Percentiles rank a stretch among this genome's conserved stretches.
phyloP scores from a whole-genome alignment of 495 filamentous ascomycete species.

The Talaromyces trachyspermus region DNA sequence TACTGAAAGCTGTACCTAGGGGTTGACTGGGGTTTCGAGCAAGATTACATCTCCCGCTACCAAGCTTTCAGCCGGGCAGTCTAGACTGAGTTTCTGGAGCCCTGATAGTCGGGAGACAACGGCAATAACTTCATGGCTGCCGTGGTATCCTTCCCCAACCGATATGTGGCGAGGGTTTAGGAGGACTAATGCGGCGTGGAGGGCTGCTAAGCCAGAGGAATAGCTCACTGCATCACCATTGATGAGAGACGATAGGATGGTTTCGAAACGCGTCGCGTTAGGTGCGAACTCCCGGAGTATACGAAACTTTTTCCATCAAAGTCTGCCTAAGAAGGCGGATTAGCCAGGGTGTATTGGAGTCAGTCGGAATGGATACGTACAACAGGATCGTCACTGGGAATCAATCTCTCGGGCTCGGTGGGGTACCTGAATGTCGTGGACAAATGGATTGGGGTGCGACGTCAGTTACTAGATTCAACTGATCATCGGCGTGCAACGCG shows the following conservation, averaged over 20 bases:
- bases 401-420: conserved; percentile 54
- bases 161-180: conserved; percentile 61
- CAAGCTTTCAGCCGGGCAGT: conserved; percentile 34
- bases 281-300: conserved; percentile 64
- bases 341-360: neutral
- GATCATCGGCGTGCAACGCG: conserved; percentile 79
- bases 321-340: neutral
- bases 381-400: conserved; percentile 28
- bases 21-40: conserved; percentile 76
- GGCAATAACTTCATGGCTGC: conserved; percentile 63
- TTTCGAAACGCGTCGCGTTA: conserved; percentile 63
- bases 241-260: conserved; percentile 55
- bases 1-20: conserved; percentile 60
- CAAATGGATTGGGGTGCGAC: conserved; percentile 83
- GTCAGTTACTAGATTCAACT: conserved; percentile 59
- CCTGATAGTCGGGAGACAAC: conserved; percentile 56
- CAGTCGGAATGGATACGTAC: neutral
- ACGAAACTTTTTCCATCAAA: conserved; percentile 18
- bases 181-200: conserved; percentile 63
- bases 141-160: conserved; percentile 70
- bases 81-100: conserved; percentile 47
- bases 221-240: conserved; percentile 56
- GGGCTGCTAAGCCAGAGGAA: conserved; percentile 66
- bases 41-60: conserved; percentile 66
- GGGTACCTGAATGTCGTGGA: conserved; percentile 84